Conservation (phyloP, 192 early-diverging fungal genomes). For the Backusella australiensis region DNA sequence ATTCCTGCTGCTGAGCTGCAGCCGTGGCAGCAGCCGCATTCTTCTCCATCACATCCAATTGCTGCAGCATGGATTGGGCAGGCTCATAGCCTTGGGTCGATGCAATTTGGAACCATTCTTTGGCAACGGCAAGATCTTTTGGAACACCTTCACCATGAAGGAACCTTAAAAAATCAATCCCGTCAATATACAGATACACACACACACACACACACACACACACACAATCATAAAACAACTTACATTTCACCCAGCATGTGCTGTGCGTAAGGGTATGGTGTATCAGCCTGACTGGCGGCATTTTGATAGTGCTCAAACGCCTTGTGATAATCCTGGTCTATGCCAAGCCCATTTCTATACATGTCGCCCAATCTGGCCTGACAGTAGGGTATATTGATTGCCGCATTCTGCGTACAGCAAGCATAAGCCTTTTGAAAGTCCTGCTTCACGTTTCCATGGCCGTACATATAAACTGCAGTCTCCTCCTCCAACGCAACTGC, state of each 20-base stretch:
- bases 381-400: slow-evolving; percentile 9
- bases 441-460: slow-evolving; percentile 13
- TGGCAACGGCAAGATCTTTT: slow-evolving; percentile 27
- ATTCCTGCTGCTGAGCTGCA: neutral
- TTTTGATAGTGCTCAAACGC: slow-evolving; percentile 35
- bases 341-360: slow-evolving; percentile 40
- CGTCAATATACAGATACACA: neutral
- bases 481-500: slow-evolving; percentile 28
- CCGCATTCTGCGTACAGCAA: slow-evolving; percentile 3
- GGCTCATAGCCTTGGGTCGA: slow-evolving; percentile 31
- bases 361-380: slow-evolving; percentile 31
- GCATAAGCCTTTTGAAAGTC: slow-evolving; percentile 26
- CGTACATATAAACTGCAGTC: slow-evolving; percentile 21
- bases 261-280: slow-evolving; percentile 24
- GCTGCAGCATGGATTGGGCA: slow-evolving; percentile 18
- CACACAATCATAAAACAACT: neutral
- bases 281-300: slow-evolving; percentile 31
- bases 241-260: slow-evolving; percentile 34
- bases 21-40: neutral
- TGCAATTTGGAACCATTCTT: slow-evolving; percentile 34
- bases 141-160: slow-evolving; percentile 36
- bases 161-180: neutral
- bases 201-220: neutral
- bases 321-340: slow-evolving; percentile 25
- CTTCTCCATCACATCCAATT: neutral